Conservation (phyloP, 192 early-diverging fungal genomes). For the Backusella parvicylindrica region DNA sequence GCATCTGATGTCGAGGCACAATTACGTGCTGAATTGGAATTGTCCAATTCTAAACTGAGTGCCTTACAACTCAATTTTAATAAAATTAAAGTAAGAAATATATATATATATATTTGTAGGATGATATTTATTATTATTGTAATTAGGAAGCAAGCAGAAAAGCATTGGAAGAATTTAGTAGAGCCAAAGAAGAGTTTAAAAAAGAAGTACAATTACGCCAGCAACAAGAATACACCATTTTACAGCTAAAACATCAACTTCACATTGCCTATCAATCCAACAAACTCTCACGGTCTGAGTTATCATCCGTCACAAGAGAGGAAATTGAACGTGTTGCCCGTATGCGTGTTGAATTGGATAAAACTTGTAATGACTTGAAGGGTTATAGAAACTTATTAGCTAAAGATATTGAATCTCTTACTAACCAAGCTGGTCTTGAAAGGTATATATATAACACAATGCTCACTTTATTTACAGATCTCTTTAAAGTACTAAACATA, state of each 20-base stretch:
- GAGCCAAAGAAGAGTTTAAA: slow-evolving; percentile 43
- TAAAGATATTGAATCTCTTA: slow-evolving; percentile 32
- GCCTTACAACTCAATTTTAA: neutral
- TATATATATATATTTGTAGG: no score
- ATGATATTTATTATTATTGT: neutral
- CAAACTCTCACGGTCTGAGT: slow-evolving; percentile 3
- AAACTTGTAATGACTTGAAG: slow-evolving; percentile 29
- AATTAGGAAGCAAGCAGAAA: slow-evolving; percentile 28
- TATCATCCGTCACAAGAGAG: slow-evolving; percentile 16
- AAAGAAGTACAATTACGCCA: slow-evolving; percentile 28
- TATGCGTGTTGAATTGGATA: slow-evolving; percentile 26
- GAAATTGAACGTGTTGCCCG: slow-evolving; percentile 28
- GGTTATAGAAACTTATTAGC: slow-evolving; percentile 27
- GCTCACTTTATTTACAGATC: no score
- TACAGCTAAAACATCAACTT: slow-evolving; percentile 29
- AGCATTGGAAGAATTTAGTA: slow-evolving; percentile 34
- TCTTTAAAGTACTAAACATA: neutral
- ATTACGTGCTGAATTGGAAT: neutral
- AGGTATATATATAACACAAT: slow-evolving; percentile 22
- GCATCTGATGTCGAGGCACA: neutral
- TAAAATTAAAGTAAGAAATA: slow-evolving; percentile 4
- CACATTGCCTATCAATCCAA: slow-evolving; percentile 10
- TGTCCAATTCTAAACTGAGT: neutral
- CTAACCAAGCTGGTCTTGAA: slow-evolving; percentile 37
- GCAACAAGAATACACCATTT: slow-evolving; percentile 19